Conservation (phyloP, 73 alveolate species). For the Paraurostyla sp. region DNA sequence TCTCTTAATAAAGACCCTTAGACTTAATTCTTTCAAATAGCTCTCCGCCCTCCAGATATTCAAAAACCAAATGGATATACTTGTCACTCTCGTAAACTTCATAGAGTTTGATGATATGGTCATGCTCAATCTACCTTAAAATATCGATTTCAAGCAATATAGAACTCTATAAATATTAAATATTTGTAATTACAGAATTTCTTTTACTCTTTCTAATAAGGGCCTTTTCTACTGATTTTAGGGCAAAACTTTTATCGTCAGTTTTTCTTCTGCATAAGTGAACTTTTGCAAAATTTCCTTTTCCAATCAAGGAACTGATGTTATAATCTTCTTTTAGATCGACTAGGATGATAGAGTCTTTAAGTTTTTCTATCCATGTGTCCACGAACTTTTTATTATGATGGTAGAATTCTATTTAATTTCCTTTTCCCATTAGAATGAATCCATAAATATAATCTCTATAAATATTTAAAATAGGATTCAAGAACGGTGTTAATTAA, state of each 20-base stretch:
- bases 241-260: conserved; percentile 50
- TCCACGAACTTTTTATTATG: conserved; percentile 25
- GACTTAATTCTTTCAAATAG: conserved; percentile 77
- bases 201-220: conserved; percentile 65
- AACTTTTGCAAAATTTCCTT: conserved; percentile 79
- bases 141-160: conserved; percentile 84
- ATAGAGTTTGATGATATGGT: conserved; percentile 82
- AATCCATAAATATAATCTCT: conserved; percentile 58
- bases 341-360: conserved; percentile 56
- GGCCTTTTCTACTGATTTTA: conserved; percentile 68
- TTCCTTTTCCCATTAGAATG: conserved; percentile 67
- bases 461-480: not conserved
- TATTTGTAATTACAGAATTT: conserved; percentile 18
- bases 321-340: conserved; percentile 69
- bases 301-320: conserved; percentile 52
- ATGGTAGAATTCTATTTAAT: conserved; percentile 55
- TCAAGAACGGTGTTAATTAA: not conserved
- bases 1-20: conserved; percentile 76
- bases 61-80: conserved; percentile 85
- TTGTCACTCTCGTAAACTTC: conserved; percentile 89
- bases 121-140: conserved; percentile 82
- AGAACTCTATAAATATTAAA: conserved; percentile 29
- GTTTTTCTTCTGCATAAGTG: conserved; percentile 56
- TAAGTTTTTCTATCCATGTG: conserved; percentile 40
- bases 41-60: conserved; percentile 81